Evolutionary conservation across 768 basidiomycete genomes (phyloP), one percentile per base, ranked within the genome.

Genomic region (Aureoboletus auriporus): DNA sequence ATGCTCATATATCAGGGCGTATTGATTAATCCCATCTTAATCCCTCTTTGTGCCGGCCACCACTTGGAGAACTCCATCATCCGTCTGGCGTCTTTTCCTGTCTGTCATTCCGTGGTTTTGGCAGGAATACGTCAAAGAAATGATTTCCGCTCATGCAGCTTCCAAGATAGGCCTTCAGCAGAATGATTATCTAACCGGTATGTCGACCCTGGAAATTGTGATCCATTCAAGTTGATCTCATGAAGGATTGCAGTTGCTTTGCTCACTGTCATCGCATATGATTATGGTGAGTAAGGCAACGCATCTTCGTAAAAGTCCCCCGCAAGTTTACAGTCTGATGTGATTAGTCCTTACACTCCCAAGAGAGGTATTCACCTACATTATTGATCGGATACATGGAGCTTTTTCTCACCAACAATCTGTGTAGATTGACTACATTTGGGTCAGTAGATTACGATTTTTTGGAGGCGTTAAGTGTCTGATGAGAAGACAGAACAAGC

Each of bases 311-410:
- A 20, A 12, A 17, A 33, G 29, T 29, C 46, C 4, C 20, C 20
- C 4, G 2, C 20, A 23, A 23, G 20, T 33, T 20, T 23, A 6
- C 4, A 26, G 17, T 27, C 35, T 14, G 27, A 5, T n/a, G n/a
- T 28, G 8, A 9, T 27, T 14, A 54, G 50, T 52, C 14, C 50
- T 54, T 7, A 52, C 50, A 0, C 42, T 54, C n/a, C 39, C 43
- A 1, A 44, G 13, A 39, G 53, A 54, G 46, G 12, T 13, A 40
- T 35, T 36, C 35, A 12, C 7, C 8, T n/a, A 8, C 13, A 7
- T 33, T 0, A 26, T 12, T 30, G 17, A 26, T 10, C 2, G 5
- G 12, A 4, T 33, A 8, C 6, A 34, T 27, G 26, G 10, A 39
- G 9, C 9, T 26, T 6, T 11, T 11, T 23, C 23, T 34, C 10